Conservation (phyloP, 768 basidiomycete genomes). For the Phaeotremella fagi region DNA sequence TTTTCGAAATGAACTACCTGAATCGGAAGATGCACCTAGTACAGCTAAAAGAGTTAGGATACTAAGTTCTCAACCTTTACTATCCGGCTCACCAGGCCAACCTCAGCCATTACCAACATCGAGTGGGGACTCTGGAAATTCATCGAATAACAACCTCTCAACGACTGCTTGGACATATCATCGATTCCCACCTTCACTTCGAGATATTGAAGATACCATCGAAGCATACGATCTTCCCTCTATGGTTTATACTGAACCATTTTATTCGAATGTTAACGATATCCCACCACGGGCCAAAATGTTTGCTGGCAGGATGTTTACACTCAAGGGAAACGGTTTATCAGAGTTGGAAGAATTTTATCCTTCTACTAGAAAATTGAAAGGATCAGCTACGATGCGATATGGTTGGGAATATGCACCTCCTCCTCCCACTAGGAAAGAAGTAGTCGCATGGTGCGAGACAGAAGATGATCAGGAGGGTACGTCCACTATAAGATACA, state of each 20-base stretch:
- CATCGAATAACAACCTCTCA: constrained; percentile 16
- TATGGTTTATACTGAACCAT: constrained; percentile 70
- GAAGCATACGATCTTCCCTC: constrained; percentile 52
- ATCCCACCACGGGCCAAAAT: constrained; percentile 64
- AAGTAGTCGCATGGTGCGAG: constrained; percentile 58
- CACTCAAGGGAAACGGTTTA: constrained; percentile 63
- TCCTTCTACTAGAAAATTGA: not conserved
- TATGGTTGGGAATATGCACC: constrained; percentile 74
- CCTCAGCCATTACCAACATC: not conserved
- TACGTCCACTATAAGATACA: not conserved
- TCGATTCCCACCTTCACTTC: constrained; percentile 9
- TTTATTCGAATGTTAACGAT: constrained; percentile 69
- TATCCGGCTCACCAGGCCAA: not conserved
- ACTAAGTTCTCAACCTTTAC: constrained; percentile 13
- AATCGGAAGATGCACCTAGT: constrained; percentile 1
- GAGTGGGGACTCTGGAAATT: not conserved
- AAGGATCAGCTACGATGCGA: not conserved
- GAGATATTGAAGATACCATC: constrained; percentile 42
- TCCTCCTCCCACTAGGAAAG: constrained; percentile 60
- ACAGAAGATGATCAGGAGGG: constrained; percentile 28
- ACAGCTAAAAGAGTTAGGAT: constrained; percentile 30
- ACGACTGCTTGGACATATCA: constrained; percentile 20
- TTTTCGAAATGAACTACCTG: not conserved
- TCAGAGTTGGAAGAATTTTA: constrained; percentile 62
- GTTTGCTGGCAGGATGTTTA: constrained; percentile 73